Evolutionary conservation across 352 stramenopile genomes (phyloP), one percentile per base, ranked within the genome.

Genomic region (Phytophthora fragariaefolia): DNA sequence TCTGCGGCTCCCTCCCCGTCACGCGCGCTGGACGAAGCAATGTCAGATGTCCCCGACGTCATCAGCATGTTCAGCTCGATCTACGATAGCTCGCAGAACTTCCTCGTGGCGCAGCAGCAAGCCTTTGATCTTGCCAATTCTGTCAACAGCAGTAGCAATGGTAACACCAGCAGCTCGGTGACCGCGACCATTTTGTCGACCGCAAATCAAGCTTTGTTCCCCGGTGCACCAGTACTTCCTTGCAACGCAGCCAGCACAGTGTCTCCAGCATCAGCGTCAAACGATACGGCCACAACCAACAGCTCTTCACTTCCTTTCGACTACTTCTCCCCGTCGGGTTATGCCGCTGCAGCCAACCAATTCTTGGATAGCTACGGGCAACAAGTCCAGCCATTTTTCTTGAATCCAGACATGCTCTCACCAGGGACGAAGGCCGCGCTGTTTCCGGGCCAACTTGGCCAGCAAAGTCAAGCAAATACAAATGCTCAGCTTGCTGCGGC

Each of bases 21-120:
- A 15, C 54, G n/a, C 30, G 48, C 28, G 27, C 10, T 69, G 15
- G 43, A 50, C 6, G 66, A 78, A 20, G 58, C 47, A 0, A 67
- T 75, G 23, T 58, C 66, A 2, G 50, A 38, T 24, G 47, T 22
- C 9, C 79, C 82, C 0, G 73, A 87, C 24, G 87, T 92, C 26
- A 73, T 91, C 17, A 82, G 77, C 48, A 57, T 94, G 51, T 91
- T 91, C 42, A 91, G 73, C 62, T 82, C 83, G 2, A 87, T 92
- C 45, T 85, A 91, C 63, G 58, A 63, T 42, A 76, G 62, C 34
- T 65, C 71, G 12, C 66, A 72, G 26, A 62, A 58, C 23, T 78
- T 70, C 58, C 43, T 64, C 12, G 26, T 24, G 26, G 30, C 51
- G 0, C 61, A 70, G 23, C 63, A 76, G 22, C 53, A 69, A 52